These are phyloP conservation scores for Forsythia suspensa DNA, from an alignment of 257 asterid species.

Conservation along the genomic window DNA sequence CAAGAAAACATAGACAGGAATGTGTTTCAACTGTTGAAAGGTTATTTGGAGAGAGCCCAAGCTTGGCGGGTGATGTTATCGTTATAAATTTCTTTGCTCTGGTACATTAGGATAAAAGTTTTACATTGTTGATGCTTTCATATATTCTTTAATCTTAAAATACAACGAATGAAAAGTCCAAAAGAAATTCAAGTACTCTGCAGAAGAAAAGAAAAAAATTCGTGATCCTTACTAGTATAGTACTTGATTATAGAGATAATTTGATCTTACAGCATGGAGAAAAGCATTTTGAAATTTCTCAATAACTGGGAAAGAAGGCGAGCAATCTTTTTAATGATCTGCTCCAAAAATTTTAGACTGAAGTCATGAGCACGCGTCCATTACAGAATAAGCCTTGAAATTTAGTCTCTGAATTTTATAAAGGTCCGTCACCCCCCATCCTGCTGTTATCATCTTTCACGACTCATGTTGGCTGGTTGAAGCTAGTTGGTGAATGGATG, in stretches of 20 bases:
- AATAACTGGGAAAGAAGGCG: conserved; percentile 1
- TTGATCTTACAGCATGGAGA: not conserved
- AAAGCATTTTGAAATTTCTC: not conserved
- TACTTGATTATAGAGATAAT: not conserved
- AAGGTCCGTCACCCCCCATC: conserved; percentile 12
- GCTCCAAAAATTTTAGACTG: conserved; percentile 1
- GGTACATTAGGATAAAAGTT: conserved; percentile 46
- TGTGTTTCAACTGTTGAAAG: conserved; percentile 58
- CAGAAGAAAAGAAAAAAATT: not conserved
- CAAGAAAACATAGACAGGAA: conserved; percentile 70
- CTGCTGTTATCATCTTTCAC: conserved; percentile 7
- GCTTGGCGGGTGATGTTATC: conserved; percentile 64
- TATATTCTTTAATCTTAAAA: conserved; percentile 6
- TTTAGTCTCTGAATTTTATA: conserved; percentile 4
- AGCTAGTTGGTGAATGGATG: conserved; percentile 8
- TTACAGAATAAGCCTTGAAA: conserved; percentile 9
- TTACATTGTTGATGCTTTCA: conserved; percentile 13
- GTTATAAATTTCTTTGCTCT: conserved; percentile 87
- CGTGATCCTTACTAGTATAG: not conserved
- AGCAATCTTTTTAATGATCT: not conserved
- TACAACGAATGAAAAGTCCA: conserved; percentile 6
- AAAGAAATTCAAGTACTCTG: conserved; percentile 5
- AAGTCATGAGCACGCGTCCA: conserved; percentile 3
- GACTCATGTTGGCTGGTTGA: conserved; percentile 10
- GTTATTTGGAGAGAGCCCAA: conserved; percentile 64